phyloP scores from a whole-genome alignment of 768 basidiomycete species.

The Trametes cingulata region DNA sequence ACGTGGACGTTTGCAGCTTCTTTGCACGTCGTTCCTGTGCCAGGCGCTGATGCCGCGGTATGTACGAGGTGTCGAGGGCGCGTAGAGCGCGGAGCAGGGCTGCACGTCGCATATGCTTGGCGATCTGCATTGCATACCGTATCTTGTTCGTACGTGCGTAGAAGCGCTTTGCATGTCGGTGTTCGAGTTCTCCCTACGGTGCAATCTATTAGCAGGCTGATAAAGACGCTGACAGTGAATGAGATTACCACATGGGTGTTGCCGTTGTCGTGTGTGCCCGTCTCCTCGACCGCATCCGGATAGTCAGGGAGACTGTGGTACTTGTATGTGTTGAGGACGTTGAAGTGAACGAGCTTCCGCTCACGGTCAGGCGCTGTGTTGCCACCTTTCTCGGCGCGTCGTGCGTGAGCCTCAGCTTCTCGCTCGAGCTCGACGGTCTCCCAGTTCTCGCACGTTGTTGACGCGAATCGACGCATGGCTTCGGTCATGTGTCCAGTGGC shows the following conservation, averaged over 20 bases:
- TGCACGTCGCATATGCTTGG: neutral
- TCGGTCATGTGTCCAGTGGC: neutral
- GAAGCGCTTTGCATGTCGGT: conserved; percentile 37
- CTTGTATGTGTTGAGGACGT: conserved; percentile 17
- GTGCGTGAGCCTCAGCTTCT: conserved; percentile 1
- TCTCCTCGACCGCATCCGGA: neutral
- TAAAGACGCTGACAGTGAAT: too few species aligned
- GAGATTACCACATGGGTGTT: conserved; percentile 9
- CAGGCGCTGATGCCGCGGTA: conserved; percentile 24
- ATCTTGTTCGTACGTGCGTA: conserved; percentile 41
- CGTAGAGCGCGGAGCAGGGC: neutral
- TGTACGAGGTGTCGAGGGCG: conserved; percentile 11
- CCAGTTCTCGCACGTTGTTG: neutral
- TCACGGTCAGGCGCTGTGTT: neutral
- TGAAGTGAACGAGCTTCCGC: conserved; percentile 7
- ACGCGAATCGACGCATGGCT: neutral
- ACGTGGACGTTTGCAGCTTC: neutral
- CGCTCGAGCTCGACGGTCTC: neutral
- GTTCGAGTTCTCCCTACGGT: conserved; percentile 39
- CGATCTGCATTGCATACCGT: conserved; percentile 2
- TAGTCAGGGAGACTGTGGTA: conserved; percentile 13
- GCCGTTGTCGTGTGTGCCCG: conserved; percentile 14
- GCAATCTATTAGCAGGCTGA: neutral
- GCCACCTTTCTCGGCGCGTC: neutral
- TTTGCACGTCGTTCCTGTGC: neutral